Conservation (phyloP, 768 basidiomycete genomes). For the Termitomyces sp. region DNA sequence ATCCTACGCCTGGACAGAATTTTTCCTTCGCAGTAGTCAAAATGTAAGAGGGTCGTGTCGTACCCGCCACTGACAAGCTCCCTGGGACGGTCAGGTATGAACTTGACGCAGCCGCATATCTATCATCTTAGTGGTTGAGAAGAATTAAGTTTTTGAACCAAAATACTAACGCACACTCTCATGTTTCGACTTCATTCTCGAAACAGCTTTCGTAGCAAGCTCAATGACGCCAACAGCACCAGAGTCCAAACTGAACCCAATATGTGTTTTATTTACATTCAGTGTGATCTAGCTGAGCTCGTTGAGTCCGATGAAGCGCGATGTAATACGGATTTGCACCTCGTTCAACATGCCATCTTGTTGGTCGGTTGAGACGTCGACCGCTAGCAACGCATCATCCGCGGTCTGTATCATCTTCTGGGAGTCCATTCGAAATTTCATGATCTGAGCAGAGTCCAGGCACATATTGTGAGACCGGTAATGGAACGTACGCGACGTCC, state of each 20-base stretch:
- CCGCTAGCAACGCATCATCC: conserved; percentile 39
- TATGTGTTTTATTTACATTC: conserved; percentile 44
- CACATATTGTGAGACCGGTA: not conserved
- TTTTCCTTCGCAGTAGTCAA: conserved; percentile 52
- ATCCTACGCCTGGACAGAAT: conserved; percentile 56
- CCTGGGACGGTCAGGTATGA: conserved; percentile 63
- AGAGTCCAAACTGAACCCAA: conserved; percentile 70
- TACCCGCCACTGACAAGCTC: conserved; percentile 79
- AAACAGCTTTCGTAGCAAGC: conserved; percentile 39
- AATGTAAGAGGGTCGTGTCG: conserved; percentile 64
- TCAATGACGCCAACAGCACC: conserved; percentile 67
- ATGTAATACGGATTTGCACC: conserved; percentile 32
- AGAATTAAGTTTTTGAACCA: not conserved
- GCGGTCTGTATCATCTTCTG: conserved; percentile 48
- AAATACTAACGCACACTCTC: conserved; percentile 43
- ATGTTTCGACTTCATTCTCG: conserved; percentile 58
- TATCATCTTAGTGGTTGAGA: conserved; percentile 21
- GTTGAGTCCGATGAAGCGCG: conserved; percentile 17
- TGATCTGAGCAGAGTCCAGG: conserved; percentile 24
- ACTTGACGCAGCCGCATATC: conserved; percentile 68
- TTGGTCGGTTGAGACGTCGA: conserved; percentile 38
- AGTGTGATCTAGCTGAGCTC: conserved; percentile 56
- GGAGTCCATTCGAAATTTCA: conserved; percentile 39
- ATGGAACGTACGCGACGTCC: conserved; percentile 45
- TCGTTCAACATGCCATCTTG: conserved; percentile 64